phyloP scores from a whole-genome alignment of 768 basidiomycete genomes.

The Hericium erinaceus region DNA sequence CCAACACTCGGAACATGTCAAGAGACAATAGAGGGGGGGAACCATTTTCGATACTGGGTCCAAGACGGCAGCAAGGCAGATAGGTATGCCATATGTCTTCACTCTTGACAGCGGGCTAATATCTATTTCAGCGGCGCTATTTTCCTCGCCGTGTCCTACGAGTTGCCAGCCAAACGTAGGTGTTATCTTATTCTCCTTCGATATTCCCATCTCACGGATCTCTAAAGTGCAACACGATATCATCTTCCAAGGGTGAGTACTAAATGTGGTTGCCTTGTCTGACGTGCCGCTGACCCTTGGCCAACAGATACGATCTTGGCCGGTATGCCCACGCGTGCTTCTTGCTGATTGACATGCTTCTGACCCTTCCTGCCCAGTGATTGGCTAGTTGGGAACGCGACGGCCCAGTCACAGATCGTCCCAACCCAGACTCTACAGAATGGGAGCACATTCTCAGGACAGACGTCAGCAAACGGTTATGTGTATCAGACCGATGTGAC shows the following conservation, averaged over 20 bases:
- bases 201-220: background rate
- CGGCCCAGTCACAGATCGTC: constrained; percentile 34
- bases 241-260: constrained; percentile 51
- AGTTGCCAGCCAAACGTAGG: constrained; percentile 52
- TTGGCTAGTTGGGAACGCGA: constrained; percentile 79
- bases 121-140: constrained; percentile 45
- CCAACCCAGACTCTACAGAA: constrained; percentile 44
- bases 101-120: background rate
- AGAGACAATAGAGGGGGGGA: constrained; percentile 79
- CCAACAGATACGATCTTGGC: constrained; percentile 61
- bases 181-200: constrained; percentile 2
- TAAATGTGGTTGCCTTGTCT: too few relatives aligned
- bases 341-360: background rate
- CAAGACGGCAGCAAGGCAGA: constrained; percentile 60
- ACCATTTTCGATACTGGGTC: constrained; percentile 84
- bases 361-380: constrained; percentile 37
- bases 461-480: constrained; percentile 54
- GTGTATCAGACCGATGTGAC: constrained; percentile 62
- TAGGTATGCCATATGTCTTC: constrained; percentile 31
- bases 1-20: constrained; percentile 74
- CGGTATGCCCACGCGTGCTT: constrained; percentile 32
- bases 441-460: constrained; percentile 48
- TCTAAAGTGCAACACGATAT: constrained; percentile 57
- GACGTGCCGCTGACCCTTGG: background rate
- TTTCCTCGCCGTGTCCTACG: constrained; percentile 71